Base-by-base conservation (phyloP, 768 basidiomycete species). In the Kwoniella shandongensis region DNA sequence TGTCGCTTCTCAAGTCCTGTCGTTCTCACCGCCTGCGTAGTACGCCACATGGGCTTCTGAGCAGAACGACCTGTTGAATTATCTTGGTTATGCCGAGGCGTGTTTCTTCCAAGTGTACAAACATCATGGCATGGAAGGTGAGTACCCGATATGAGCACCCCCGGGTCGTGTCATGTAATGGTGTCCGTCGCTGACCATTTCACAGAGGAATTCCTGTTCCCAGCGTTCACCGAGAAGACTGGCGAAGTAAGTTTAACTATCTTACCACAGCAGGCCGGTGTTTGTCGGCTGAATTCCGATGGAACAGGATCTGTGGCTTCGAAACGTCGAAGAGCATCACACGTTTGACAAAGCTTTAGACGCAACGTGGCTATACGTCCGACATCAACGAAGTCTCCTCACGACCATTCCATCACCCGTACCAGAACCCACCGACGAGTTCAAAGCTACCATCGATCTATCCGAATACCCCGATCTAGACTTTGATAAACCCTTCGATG, bases 311-410 rank as follows among this genome's bases (percentile, higher is more conserved):
- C 15, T 45, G 22, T 51, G 38, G 47, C 20, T 13, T 20, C 40
- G 26, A 26, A 62, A 62, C 61, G 30, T 58, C 27, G 38, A 35
- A 8, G 50, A 62, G 36, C 61, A 62, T 32, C 51, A 57, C 32
- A 46, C 32, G 10, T 62, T 62, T 56, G 26, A 41, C 13, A 35
- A 52, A 44, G 25, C 50, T n/a, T 44, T 62, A 4, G 51, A 62
- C 22, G 44, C 51, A 3, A 27, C 47, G 3, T 59, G 57, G 62
- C 41, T 55, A 2, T 63, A 63, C 47, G 15, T 63, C 32, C 51
- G 62, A 17, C 15, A 44, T 22, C 49, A 45, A 23, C 62, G 58
- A 27, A 41, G 23, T 12, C 13, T 10, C 0, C 40, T 59, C 17
- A 32, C 0, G 5, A 29, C 30, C 13, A 15, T 25, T 8, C 52